Base-by-base conservation (phyloP, 2,329 filamentous ascomycete genomes). In the Ophioceras dolichostomum region DNA sequence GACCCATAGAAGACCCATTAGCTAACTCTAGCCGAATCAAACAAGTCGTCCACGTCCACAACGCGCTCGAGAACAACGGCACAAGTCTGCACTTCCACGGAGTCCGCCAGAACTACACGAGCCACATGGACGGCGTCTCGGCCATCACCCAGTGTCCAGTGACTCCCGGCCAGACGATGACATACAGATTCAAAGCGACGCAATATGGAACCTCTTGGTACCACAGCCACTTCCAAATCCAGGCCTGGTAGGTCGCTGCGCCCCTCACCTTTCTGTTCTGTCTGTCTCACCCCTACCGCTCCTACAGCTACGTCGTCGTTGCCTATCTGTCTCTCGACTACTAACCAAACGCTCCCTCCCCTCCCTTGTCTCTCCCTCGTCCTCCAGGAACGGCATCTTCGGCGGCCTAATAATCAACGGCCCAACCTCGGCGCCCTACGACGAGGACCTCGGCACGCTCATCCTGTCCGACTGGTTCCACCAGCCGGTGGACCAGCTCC, bases 11-110 rank as follows among this genome's bases (percentile, higher is more conserved):
- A n/a, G n/a, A n/a, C n/a, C n/a, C n/a, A n/a, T n/a, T n/a, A 59
- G 65, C 42, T 58, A 64, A 46, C 70, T 61, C 34, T 69, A 66
- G n/a, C n/a, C n/a, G n/a, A n/a, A n/a, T n/a, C n/a, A n/a, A 67
- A 39, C 58, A n/a, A 24, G 36, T 32, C 67, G 68, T 83, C 34
- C 73, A 73, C 20, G 70, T 83, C 39, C 66, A 72, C 54, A 86
- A 86, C 53, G 64, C 70, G n/a, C 66, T 83, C 2, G 64, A 62
- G 13, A 54, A 50, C 22, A 62, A 61, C 42, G 57, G 58, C 18
- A 65, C 62, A 1, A 58, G 61, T 1, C 53, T 70, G 16, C 67
- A 70, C 46, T 70, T 65, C 65, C 67, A 70, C 40, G 67, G 66
- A 5, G 43, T 70, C 4, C 54, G 58, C 24, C 62, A 68, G 48